Evolutionary conservation across 1,284 basidiomycete genomes (phyloP).

Genomic region (Melanopsichium pennsylvanicum): DNA sequence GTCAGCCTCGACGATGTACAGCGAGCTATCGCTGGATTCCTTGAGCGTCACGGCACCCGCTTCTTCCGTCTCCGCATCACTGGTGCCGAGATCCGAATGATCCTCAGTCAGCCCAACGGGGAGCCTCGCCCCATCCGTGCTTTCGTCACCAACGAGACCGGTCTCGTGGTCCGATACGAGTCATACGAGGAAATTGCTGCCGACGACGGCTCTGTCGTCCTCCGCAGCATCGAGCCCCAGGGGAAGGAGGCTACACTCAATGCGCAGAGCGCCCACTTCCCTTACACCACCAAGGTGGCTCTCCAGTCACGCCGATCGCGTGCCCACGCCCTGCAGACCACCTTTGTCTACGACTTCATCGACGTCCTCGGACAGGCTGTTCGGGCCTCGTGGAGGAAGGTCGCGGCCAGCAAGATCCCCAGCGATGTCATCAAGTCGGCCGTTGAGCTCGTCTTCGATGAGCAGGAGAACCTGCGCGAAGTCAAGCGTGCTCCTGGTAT

Average conservation of each 20-base stretch:
- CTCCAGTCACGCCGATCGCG: slow-evolving; percentile 98
- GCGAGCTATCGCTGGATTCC: slow-evolving; percentile 93
- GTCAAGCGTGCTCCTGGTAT: slow-evolving; percentile 90
- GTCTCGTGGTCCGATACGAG: slow-evolving; percentile 97
- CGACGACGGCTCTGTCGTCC: slow-evolving; percentile 89
- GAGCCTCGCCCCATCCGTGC: slow-evolving; percentile 94
- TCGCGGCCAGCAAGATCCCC: slow-evolving; percentile 68
- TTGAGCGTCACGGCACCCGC: slow-evolving; percentile 90
- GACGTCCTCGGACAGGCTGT: slow-evolving; percentile 97
- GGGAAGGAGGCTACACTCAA: slow-evolving; percentile 54
- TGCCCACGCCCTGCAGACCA: slow-evolving; percentile 97
- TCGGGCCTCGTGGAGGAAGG: slow-evolving; percentile 87
- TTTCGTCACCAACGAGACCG: slow-evolving; percentile 97
- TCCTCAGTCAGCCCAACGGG: slow-evolving; percentile 84
- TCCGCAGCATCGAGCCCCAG: slow-evolving; percentile 74
- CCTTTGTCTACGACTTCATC: slow-evolving; percentile 97
- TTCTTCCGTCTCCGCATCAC: slow-evolving; percentile 98
- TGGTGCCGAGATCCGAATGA: slow-evolving; percentile 93
- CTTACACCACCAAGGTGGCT: slow-evolving; percentile 98
- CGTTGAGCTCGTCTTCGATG: slow-evolving; percentile 79
- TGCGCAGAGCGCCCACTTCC: slow-evolving; percentile 60
- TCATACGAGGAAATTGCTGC: slow-evolving; percentile 98
- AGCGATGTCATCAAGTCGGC: slow-evolving; percentile 52
- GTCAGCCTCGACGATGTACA: slow-evolving; percentile 96
- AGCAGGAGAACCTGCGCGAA: slow-evolving; percentile 85